phyloP scores from a whole-genome alignment of 345 rosid genomes.

The Moringa oleifera region DNA sequence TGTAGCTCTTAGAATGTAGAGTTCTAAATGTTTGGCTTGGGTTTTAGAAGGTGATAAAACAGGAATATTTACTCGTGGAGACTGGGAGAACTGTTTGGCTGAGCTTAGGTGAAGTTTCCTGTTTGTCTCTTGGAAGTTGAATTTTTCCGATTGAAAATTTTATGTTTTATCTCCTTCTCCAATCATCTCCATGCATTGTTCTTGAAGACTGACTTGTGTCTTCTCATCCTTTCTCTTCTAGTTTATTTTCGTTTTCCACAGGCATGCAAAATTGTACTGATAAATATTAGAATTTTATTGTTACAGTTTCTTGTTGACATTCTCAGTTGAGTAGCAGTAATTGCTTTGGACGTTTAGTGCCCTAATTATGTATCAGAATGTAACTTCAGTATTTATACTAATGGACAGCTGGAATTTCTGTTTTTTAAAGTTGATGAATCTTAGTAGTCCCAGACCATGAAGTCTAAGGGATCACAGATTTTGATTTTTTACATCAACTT shows the following conservation, averaged over 20 bases:
- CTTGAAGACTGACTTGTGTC: too few relatives aligned
- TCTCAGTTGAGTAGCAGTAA: not conserved
- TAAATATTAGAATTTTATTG: too few relatives aligned
- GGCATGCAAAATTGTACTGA: not conserved
- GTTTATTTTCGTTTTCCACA: conserved; percentile 11
- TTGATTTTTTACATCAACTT: too few relatives aligned
- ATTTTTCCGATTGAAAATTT: not conserved
- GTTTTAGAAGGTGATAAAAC: not conserved
- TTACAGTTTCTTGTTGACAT: not conserved
- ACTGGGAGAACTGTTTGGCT: not conserved
- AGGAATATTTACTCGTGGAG: not conserved
- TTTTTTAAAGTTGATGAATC: not conserved
- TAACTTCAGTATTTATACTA: not conserved
- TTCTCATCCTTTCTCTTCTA: too few relatives aligned
- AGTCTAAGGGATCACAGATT: too few relatives aligned
- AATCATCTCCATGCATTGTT: too few relatives aligned
- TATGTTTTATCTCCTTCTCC: too few relatives aligned
- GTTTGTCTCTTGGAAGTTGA: not conserved
- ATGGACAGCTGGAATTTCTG: not conserved
- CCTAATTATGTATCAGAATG: not conserved
- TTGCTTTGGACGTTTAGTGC: not conserved
- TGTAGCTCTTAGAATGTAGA: not conserved
- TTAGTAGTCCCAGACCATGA: too few relatives aligned
- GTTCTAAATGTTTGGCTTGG: not conserved
- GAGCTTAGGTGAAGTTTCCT: not conserved